These are phyloP conservation scores for Kwoniella pini DNA, from an alignment of 768 basidiomycete species.

Conservation along the genomic window DNA sequence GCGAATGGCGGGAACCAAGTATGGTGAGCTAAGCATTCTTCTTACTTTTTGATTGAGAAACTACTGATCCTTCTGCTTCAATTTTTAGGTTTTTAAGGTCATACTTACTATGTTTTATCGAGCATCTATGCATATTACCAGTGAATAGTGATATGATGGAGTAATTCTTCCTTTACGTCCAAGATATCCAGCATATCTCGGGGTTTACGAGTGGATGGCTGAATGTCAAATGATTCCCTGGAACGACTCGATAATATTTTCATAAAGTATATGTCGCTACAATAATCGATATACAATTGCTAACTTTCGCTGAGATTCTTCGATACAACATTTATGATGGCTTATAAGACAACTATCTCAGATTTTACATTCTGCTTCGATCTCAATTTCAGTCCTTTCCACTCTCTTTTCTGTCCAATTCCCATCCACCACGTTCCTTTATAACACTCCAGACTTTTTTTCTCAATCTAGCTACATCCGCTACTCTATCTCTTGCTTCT, in stretches of 20 bases:
- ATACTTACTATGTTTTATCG: too few relatives aligned
- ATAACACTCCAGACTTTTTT: constrained; percentile 54
- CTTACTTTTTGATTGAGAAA: background rate
- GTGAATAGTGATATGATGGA: too few relatives aligned
- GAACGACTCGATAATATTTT: too few relatives aligned
- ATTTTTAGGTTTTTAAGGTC: too few relatives aligned
- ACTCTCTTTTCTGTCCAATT: constrained; percentile 29
- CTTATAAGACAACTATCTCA: too few relatives aligned
- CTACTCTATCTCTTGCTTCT: constrained; percentile 52
- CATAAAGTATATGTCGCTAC: constrained; percentile 11
- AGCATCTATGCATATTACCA: too few relatives aligned
- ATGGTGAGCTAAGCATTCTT: constrained; percentile 19
- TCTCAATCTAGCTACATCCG: constrained; percentile 52
- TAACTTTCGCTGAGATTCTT: too few relatives aligned
- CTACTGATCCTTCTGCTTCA: background rate
- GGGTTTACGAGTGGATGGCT: too few relatives aligned
- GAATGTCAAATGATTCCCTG: too few relatives aligned
- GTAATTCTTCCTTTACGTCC: too few relatives aligned
- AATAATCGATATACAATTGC: constrained; percentile 3
- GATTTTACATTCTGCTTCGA: too few relatives aligned
- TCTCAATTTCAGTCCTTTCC: constrained; percentile 9
- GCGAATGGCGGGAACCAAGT: constrained; percentile 36
- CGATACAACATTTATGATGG: constrained; percentile 9
- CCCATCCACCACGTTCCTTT: constrained; percentile 46
- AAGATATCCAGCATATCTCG: too few relatives aligned